Evolutionary conservation across 768 basidiomycete species (phyloP), one percentile per base, ranked within the genome.

Genomic region (Collybia mongolica): DNA sequence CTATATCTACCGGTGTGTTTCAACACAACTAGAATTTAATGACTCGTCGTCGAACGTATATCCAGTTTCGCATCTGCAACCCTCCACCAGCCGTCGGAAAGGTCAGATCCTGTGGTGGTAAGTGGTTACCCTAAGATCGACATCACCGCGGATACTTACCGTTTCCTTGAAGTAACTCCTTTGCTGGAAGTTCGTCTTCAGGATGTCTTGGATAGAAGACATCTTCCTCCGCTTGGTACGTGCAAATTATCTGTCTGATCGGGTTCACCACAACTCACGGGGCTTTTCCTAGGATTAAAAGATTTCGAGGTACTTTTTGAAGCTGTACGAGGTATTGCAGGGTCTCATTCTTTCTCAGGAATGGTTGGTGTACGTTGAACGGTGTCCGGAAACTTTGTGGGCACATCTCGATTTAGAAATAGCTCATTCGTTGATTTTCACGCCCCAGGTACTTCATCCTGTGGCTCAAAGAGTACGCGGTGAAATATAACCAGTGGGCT

Each of bases 321-420:
- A n/a, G 26, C 11, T 24, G 1, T 18, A 3, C 28, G n/a, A n/a
- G 5, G 24, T 39, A 11, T 28, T 38, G 17, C 32, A 28, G 17
- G 46, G 35, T 48, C 51, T 35, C 44, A 62, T 11, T 26, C 60
- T 39, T 45, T 46, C n/a, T 23, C 69, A 87, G 70, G 90, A 92
- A 66, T 92, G 88, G 77, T 70, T 91, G 47, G 72, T 92, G 38
- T 90, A 88, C 65, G 86, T 88, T 47, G 90, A 92, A 57, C 77
- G 76, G 48, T 76, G 76, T 41, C 82, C 86, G 19, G 89, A 91
- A 65, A 91, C 90, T 60, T 75, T 92, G 77, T 85, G 55, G 65
- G 80, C 69, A 5, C 9, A 47, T 18, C 7, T 45, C 15, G 20
- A 15, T 49, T 19, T 17, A 24, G 15, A 38, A 37, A 39, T 57